These are phyloP conservation scores for Meripilus lineatus DNA, from an alignment of 1,284 basidiomycete species.

Conservation along the genomic window DNA sequence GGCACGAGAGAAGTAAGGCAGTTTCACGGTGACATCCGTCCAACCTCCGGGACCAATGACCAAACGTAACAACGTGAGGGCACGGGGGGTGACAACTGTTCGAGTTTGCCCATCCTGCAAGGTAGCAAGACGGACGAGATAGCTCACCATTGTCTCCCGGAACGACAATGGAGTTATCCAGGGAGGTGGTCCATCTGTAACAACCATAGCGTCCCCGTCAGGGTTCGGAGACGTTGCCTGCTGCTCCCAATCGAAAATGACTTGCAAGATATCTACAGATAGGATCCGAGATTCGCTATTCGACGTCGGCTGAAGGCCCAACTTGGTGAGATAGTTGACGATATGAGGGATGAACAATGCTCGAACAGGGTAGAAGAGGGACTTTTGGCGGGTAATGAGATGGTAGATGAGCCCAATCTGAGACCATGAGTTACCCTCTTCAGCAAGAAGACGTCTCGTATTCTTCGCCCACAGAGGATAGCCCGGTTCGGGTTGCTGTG, in stretches of 20 bases:
- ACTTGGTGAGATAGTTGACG: constrained; percentile 84
- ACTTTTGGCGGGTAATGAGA: constrained; percentile 87
- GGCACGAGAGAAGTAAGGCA: constrained; percentile 82
- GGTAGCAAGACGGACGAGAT: constrained; percentile 87
- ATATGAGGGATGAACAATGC: constrained; percentile 96
- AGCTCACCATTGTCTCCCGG: constrained; percentile 90
- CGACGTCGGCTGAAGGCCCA: constrained; percentile 76
- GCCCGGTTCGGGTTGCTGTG: constrained; percentile 51
- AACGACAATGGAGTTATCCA: constrained; percentile 81
- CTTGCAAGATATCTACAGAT: constrained; percentile 81
- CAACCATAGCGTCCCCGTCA: constrained; percentile 14
- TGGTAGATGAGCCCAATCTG: constrained; percentile 91
- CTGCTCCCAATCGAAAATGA: constrained; percentile 88
- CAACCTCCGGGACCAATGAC: constrained; percentile 83
- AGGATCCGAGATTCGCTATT: constrained; percentile 80
- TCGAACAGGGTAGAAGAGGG: constrained; percentile 92
- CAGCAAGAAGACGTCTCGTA: constrained; percentile 83
- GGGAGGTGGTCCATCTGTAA: constrained; percentile 17
- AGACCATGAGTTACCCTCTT: constrained; percentile 81
- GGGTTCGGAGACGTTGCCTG: constrained; percentile 37
- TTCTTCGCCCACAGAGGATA: constrained; percentile 88
- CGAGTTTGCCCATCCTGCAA: constrained; percentile 66
- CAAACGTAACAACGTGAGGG: constrained; percentile 76
- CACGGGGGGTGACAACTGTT: constrained; percentile 67
- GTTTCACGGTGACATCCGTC: constrained; percentile 91